These are phyloP conservation scores for Megacollybia marginata DNA, from an alignment of 768 basidiomycete species.

Conservation along the genomic window DNA sequence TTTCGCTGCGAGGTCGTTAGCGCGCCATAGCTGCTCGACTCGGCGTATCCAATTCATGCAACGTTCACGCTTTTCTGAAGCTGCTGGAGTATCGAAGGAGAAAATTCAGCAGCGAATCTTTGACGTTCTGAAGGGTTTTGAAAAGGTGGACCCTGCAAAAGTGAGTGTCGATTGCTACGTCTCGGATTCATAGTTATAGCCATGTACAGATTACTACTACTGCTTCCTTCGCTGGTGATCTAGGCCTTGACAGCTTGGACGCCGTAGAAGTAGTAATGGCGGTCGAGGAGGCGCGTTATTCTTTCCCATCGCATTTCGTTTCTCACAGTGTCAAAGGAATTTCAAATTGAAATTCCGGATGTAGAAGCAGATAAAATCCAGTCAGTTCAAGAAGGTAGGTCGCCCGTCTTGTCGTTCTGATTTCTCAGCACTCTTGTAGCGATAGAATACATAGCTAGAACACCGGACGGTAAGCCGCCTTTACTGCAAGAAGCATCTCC, in stretches of 20 bases:
- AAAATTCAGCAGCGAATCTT: slow-evolving; percentile 69
- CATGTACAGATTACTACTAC: slow-evolving; percentile 50
- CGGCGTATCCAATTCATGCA: slow-evolving; percentile 25
- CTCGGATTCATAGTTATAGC: background rate
- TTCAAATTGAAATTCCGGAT: slow-evolving; percentile 96
- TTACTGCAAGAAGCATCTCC: slow-evolving; percentile 10
- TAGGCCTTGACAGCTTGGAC: slow-evolving; percentile 93
- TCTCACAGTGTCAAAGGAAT: slow-evolving; percentile 54
- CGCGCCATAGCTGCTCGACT: slow-evolving; percentile 30
- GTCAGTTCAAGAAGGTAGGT: slow-evolving; percentile 83
- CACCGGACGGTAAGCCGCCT: slow-evolving; percentile 63
- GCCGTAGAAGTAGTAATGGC: slow-evolving; percentile 99
- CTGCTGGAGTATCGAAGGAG: slow-evolving; percentile 56
- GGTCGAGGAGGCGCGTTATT: slow-evolving; percentile 71
- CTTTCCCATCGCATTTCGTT: slow-evolving; percentile 2
- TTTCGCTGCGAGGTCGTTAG: slow-evolving; percentile 39
- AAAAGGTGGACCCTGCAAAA: slow-evolving; percentile 78
- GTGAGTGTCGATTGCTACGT: slow-evolving; percentile 24
- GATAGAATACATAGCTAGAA: slow-evolving; percentile 92
- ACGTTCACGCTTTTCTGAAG: slow-evolving; percentile 57
- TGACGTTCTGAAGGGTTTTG: slow-evolving; percentile 82
- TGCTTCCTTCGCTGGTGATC: slow-evolving; percentile 70
- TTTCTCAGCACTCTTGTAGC: slow-evolving; percentile 37
- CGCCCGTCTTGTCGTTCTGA: slow-evolving; percentile 5
- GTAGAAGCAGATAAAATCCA: slow-evolving; percentile 92